Base-by-base conservation (phyloP, 495 filamentous ascomycete genomes). In the Xylaria flabelliformis region DNA sequence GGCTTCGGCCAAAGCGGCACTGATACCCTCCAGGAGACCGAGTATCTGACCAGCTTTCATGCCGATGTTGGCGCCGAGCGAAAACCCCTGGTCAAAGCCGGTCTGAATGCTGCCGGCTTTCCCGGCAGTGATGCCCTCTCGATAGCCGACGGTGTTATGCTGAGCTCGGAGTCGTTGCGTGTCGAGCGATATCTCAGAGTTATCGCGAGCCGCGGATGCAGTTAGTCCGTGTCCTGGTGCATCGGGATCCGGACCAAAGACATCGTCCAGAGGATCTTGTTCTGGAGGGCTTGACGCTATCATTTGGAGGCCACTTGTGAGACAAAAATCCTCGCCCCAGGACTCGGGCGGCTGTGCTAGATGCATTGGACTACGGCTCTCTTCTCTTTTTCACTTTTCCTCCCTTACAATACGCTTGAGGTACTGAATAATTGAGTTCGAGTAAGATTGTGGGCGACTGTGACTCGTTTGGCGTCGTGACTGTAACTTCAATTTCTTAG, bases 1-100 rank as follows among this genome's bases (percentile, higher is more conserved):
- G 8, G 59, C 55, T 50, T 75, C 77, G 36, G 63, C 42, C 39
- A 83, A 53, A 42, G 85, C 77, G 75, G 82, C 78, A 63, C 77
- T 74, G 21, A 95, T 67, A 0, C 91, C 92, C 77, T 95, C 91
- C 24, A 97, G 72, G 9, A 91, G 82, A 0, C 94, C 94, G 5
- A 96, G 78, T 19, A 94, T 76, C 41, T 86, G 88, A 0, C 94
- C 94, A 0, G 89, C 91, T 0, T 86, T 84, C 75, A 91, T 82
- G 2, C 95, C 95, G 39, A 97, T 80, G 34, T 89, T 86, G 3
- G 93, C 94, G 42, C 95, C 96, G 2, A 97, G 84, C 1, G 85
- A 79, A 72, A 92, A 98, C 0, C 94, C 95, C 67, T 94, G 91
- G 78, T 98, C 96, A 77, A 98, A 98, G 8, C 96, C 95, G 21